These are phyloP conservation scores for Rosa chinensis DNA, from an alignment of 306 rosid species.

Conservation along the genomic window DNA sequence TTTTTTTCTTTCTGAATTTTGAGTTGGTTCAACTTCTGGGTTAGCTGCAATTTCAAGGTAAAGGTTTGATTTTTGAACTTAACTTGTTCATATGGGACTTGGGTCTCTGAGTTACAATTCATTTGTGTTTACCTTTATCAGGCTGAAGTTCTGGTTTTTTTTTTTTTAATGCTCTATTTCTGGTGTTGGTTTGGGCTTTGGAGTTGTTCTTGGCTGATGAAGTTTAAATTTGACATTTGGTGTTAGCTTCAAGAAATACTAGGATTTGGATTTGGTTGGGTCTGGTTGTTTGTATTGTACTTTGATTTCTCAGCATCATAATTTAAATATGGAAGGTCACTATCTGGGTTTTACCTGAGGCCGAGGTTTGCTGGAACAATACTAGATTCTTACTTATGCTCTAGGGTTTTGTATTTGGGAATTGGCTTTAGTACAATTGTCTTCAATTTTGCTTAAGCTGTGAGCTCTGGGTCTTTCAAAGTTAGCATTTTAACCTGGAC, in stretches of 20 bases:
- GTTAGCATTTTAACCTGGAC: constrained; percentile 14
- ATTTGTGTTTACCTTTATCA: neutral
- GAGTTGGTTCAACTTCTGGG: neutral
- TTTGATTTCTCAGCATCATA: neutral
- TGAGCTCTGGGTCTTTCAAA: constrained; percentile 7
- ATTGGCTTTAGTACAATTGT: constrained; percentile 16
- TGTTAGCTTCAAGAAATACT: neutral
- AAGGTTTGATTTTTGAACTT: neutral
- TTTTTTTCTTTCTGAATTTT: constrained; percentile 3
- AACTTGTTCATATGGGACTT: constrained; percentile 11
- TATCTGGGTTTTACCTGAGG: neutral
- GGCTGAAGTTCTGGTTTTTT: neutral
- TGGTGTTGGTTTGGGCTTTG: constrained; percentile 2
- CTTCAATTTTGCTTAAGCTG: constrained; percentile 3
- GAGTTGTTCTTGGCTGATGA: constrained; percentile 18
- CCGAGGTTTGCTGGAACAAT: neutral
- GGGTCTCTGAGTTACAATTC: constrained; percentile 10
- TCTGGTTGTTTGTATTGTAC: constrained; percentile 9
- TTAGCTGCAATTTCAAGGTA: constrained; percentile 19
- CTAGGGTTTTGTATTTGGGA: neutral
- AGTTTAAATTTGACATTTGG: neutral
- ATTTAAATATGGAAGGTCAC: neutral
- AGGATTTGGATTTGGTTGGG: neutral
- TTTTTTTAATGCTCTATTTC: neutral
- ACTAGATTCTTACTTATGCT: neutral